Percentiles rank a stretch among this genome's conserved stretches.
These are phyloP conservation scores for Lophiotrema nucula DNA, from an alignment of 495 filamentous ascomycete genomes.

Conservation along the genomic window DNA sequence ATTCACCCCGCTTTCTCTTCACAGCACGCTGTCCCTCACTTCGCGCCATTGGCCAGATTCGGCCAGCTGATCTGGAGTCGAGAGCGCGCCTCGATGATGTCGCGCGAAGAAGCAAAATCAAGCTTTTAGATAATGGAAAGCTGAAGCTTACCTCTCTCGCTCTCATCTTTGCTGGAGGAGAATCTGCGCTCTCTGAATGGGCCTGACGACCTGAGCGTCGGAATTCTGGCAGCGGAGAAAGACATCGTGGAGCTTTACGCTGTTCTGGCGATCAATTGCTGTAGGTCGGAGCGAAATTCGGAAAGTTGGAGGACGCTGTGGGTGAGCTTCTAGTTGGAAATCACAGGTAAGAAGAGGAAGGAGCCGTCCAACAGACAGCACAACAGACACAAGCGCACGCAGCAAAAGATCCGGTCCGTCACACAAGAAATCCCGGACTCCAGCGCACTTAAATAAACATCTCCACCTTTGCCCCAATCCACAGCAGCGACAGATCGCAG, in stretches of 20 bases:
- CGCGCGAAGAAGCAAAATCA: not conserved
- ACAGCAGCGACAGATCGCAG: not conserved
- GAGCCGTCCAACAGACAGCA: not conserved
- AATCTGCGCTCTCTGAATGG: slow-evolving; percentile 31
- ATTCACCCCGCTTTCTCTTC: too few species aligned
- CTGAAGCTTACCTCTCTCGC: slow-evolving; percentile 34
- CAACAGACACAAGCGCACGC: not conserved
- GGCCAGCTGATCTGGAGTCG: not conserved
- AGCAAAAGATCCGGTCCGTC: too few species aligned
- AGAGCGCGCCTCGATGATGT: slow-evolving; percentile 2
- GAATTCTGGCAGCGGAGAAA: slow-evolving; percentile 26
- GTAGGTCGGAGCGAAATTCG: too few species aligned
- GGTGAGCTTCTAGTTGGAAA: too few species aligned
- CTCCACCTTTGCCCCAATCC: too few species aligned
- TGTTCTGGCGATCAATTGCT: too few species aligned
- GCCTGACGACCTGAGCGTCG: slow-evolving; percentile 16
- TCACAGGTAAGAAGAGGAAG: too few species aligned
- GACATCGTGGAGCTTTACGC: slow-evolving; percentile 27
- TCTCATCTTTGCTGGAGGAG: slow-evolving; percentile 31
- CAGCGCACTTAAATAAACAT: not conserved
- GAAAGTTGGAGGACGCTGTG: too few species aligned
- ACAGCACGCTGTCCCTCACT: too few species aligned
- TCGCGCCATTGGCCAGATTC: not conserved
- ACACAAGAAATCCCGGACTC: too few species aligned
- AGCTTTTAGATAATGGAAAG: not conserved